phyloP scores from a whole-genome alignment of 2,329 filamentous ascomycete genomes.

The Microdochium trichocladiopsis region DNA sequence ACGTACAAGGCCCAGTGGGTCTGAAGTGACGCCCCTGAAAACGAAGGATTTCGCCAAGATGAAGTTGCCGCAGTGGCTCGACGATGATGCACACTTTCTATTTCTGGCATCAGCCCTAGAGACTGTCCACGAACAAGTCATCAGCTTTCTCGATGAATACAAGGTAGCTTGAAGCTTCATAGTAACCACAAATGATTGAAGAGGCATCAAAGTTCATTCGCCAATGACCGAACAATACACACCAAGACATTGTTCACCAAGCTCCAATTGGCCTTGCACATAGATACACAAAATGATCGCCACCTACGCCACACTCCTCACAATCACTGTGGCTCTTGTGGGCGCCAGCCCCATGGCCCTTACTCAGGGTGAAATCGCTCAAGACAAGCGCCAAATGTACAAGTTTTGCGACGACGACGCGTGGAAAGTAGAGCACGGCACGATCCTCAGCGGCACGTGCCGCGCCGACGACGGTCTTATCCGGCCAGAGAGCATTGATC shows the following conservation, averaged over 20 bases:
- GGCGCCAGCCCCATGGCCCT: background rate
- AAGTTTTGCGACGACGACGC: background rate
- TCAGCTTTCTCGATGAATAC: background rate
- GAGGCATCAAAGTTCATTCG: background rate
- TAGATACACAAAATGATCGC: background rate
- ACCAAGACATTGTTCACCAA: background rate
- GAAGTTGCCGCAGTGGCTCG: background rate
- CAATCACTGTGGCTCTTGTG: background rate
- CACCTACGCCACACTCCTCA: background rate
- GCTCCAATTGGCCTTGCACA: background rate
- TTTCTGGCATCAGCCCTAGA: background rate
- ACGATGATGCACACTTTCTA: background rate
- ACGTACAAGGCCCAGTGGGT: too few species aligned
- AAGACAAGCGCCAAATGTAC: background rate
- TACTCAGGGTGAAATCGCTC: background rate
- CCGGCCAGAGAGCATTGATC: background rate
- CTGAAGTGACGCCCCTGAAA: background rate
- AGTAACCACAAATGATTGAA: background rate
- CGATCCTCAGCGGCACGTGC: background rate
- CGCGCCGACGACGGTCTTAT: background rate
- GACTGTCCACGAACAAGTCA: background rate
- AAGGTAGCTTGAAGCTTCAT: background rate
- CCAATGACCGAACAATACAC: background rate
- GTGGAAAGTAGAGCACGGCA: background rate
- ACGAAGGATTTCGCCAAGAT: background rate